A percentile compares a stretch with the other conserved stretches of the same genome.
These are phyloP conservation scores for Lathyrus sativus DNA, from an alignment of 306 rosid genomes.

Conservation along the genomic window DNA sequence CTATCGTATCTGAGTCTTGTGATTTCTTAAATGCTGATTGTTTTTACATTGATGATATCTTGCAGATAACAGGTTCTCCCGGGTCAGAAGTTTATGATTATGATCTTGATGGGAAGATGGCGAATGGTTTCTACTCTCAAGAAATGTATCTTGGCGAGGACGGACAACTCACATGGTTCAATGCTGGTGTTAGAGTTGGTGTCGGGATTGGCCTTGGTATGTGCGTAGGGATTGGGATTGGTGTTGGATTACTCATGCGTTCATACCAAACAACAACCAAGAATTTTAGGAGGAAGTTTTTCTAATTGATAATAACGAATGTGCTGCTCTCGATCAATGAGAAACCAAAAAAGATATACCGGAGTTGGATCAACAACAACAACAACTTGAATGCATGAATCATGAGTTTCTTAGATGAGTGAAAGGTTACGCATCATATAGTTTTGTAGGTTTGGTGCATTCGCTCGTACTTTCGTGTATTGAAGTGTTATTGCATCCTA, in stretches of 20 bases:
- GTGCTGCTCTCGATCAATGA: slow-evolving; percentile 29
- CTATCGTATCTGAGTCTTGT: slow-evolving; percentile 15
- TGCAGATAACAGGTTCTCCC: slow-evolving; percentile 65
- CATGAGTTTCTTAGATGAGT: slow-evolving; percentile 48
- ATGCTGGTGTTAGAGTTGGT: slow-evolving; percentile 95
- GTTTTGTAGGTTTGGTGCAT: slow-evolving; percentile 43
- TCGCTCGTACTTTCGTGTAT: slow-evolving; percentile 10
- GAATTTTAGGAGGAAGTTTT: slow-evolving; percentile 70
- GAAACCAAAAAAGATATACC: slow-evolving; percentile 12
- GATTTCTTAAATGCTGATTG: slow-evolving; percentile 22
- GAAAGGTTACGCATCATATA: slow-evolving; percentile 45
- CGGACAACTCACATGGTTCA: slow-evolving; percentile 88
- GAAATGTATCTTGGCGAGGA: slow-evolving; percentile 80
- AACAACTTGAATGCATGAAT: slow-evolving; percentile 36
- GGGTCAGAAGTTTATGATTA: slow-evolving; percentile 65
- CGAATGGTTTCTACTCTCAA: slow-evolving; percentile 58
- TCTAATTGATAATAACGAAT: slow-evolving; percentile 42
- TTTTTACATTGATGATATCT: slow-evolving; percentile 21
- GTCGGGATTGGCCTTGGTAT: slow-evolving; percentile 94
- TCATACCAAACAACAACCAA: slow-evolving; percentile 91
- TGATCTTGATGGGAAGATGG: slow-evolving; percentile 61
- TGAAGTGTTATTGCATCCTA: too few relatives aligned
- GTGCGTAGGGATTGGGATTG: slow-evolving; percentile 87
- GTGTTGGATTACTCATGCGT: slow-evolving; percentile 91
- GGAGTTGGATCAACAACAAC: slow-evolving; percentile 21